Base-by-base conservation (phyloP, 768 basidiomycete genomes). In the Xerocomus brunneocitrinus region DNA sequence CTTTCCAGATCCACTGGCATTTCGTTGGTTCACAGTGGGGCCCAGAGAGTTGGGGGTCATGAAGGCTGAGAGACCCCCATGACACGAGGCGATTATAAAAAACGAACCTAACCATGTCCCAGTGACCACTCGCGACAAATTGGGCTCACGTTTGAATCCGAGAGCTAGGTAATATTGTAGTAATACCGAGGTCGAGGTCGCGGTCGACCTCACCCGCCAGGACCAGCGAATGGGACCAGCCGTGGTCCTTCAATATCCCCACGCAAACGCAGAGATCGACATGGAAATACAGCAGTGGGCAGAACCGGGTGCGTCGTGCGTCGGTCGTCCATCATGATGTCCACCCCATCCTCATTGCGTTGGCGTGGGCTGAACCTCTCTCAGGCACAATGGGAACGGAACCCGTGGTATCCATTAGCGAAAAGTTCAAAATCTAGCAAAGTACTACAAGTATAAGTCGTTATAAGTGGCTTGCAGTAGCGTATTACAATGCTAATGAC, bases 261-360 rank as follows among this genome's bases (percentile, higher is more conserved):
- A 66, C 24, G 0, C 50, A 14, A 56, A 40, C 38, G 25, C 49
- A 47, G 64, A 71, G 7, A 41, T 58, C 9, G 70, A 70, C 36
- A 40, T 50, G n/a, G 49, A 40, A 8, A 52, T 65, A 55, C 68
- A 70, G 38, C 47, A 61, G 9, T 71, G 64, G 68, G 8, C 5
- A 22, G 55, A 54, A 22, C 41, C 16, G 27, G 51, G 65, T 69
- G 49, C 58, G 60, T 62, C 16, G 12, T 27, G 39, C 43, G 5
- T 31, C 19, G 19, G 19, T 19, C 19, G 19, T 19, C 19, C 19
- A 19, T 19, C 36, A 48, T 13, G 13, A 34, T 43, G 31, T 39
- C 25, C 34, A n/a, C 16, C 47, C 30, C 27, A 10, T 45, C 16
- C 7, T 7, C 16, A n/a, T 24, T 22, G 25, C 24, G 28, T 35